phyloP scores from a whole-genome alignment of 352 stramenopile genomes.

The Phytophthora citricola region DNA sequence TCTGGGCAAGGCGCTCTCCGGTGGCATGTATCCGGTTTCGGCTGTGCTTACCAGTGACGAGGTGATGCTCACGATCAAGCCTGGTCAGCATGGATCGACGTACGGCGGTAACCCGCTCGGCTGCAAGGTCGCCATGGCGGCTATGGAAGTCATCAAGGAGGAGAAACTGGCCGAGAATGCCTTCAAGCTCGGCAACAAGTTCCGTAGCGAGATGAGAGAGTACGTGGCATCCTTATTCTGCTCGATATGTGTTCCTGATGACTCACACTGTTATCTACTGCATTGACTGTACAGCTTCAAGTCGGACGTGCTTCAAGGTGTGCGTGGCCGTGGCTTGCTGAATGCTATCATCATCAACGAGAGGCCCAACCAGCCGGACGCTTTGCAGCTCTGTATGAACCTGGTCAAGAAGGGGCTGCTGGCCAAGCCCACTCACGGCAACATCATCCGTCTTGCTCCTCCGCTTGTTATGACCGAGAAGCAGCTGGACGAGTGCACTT shows the following conservation, averaged over 20 bases:
- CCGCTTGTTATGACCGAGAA: conserved; percentile 95
- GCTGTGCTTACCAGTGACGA: conserved; percentile 97
- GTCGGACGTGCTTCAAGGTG: conserved; percentile 69
- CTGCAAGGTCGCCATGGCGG: conserved; percentile 97
- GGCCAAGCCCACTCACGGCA: conserved; percentile 99
- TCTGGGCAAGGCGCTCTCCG: conserved; percentile 96
- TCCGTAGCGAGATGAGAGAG: conserved; percentile 90
- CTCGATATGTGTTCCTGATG: neutral
- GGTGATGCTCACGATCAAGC: conserved; percentile 98
- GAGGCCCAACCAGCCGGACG: conserved; percentile 85
- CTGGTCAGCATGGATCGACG: conserved; percentile 96
- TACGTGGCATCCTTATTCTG: conserved; percentile 34
- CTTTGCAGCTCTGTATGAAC: conserved; percentile 96
- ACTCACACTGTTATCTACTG: conserved; percentile 14
- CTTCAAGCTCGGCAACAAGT: conserved; percentile 93
- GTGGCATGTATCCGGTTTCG: conserved; percentile 97
- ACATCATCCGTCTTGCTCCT: conserved; percentile 98
- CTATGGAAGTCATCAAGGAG: conserved; percentile 93
- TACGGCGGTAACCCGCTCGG: conserved; percentile 98
- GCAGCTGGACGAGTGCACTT: conserved; percentile 93
- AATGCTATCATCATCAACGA: conserved; percentile 98
- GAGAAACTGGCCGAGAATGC: conserved; percentile 97
- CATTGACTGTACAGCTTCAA: conserved; percentile 46
- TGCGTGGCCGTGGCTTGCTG: conserved; percentile 96
- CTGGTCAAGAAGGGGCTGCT: conserved; percentile 96